Evolutionary conservation across 805 yeast genomes (phyloP).

Genomic region (Cyberlindnera mycetangii): DNA sequence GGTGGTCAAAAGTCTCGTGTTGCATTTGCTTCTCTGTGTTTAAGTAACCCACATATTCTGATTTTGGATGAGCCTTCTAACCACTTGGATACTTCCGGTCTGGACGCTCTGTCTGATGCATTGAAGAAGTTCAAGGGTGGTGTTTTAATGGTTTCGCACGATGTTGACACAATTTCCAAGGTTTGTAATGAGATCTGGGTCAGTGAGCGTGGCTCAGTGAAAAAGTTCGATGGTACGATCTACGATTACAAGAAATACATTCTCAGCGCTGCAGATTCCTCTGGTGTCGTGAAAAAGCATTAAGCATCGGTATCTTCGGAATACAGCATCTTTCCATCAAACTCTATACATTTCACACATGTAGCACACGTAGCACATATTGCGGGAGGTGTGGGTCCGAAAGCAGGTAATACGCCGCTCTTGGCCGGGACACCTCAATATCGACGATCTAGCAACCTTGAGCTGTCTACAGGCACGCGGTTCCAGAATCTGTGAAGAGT

Average conservation of each 20-base stretch:
- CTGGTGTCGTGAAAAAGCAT: constrained; percentile 92
- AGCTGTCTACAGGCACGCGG: no score
- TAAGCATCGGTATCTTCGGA: no score
- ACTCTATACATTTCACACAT: no score
- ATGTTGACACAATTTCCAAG: constrained; percentile 81
- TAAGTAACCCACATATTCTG: constrained; percentile 85
- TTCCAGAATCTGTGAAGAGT: no score
- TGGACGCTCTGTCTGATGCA: constrained; percentile 93
- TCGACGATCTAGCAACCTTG: no score
- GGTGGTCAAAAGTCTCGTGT: constrained; percentile 99
- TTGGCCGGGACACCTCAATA: no score
- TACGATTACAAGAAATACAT: constrained; percentile 89
- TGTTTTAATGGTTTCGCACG: constrained; percentile 96
- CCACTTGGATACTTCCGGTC: constrained; percentile 96
- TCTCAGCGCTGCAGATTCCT: constrained; percentile 66
- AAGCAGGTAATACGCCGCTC: no score
- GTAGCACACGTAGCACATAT: no score
- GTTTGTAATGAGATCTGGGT: constrained; percentile 97
- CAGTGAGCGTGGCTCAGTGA: constrained; percentile 80
- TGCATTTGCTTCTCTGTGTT: constrained; percentile 93
- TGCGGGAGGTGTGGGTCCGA: no score
- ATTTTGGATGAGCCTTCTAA: constrained; percentile 97
- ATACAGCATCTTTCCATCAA: neutral
- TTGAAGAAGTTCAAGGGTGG: constrained; percentile 89
- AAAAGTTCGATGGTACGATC: constrained; percentile 76